Base-by-base conservation (phyloP, 1,139 yeast genomes). In the Eremothecium cymbalariae region DNA sequence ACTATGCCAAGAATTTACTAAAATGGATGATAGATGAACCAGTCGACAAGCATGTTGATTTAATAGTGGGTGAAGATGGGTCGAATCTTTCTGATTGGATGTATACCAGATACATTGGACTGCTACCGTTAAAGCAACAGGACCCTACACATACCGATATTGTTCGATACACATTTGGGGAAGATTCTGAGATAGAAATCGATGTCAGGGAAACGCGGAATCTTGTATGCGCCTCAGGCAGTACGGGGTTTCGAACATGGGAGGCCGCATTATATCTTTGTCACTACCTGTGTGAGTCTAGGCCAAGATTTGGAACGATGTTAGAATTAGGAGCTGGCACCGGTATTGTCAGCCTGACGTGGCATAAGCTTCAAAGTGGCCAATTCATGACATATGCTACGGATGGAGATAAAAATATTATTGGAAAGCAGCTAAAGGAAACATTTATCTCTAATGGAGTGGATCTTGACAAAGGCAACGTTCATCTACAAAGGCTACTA, bases 211-310 rank as follows among this genome's bases (percentile, higher is more conserved):
- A 82, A 49, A 66, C 72, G 0, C 93, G 88, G 0, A 64, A 68
- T 38, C 44, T 82, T 32, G 72, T 84, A 8, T 71, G 84, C 12
- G 85, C 85, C 0, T 55, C 63, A 19, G 94, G 93, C 6, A 80
- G 94, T 1, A 88, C 97, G 0, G 97, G 97, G 0, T 62, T 76
- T 39, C 63, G 96, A 28, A 88, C 97, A 0, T 88, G 97, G 97
- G 96, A 85, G 53, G 96, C 95, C 1, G 82, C 95, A 0, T 47
- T 83, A n/a, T 84, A 65, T 39, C 59, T 86, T 12, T 61, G 78
- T 6, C 66, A 73, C 32, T 73, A 59, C 44, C 46, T 82, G 25
- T 45, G 59, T 20, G 17, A 37, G 44, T 4, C 9, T n/a, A 25
- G 28, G 27, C 26, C 22, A 8, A 17, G 28, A 1, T 26, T 38